These are phyloP conservation scores for Trichoderma semiorbis DNA, from an alignment of 2,329 filamentous ascomycete species.

Conservation along the genomic window DNA sequence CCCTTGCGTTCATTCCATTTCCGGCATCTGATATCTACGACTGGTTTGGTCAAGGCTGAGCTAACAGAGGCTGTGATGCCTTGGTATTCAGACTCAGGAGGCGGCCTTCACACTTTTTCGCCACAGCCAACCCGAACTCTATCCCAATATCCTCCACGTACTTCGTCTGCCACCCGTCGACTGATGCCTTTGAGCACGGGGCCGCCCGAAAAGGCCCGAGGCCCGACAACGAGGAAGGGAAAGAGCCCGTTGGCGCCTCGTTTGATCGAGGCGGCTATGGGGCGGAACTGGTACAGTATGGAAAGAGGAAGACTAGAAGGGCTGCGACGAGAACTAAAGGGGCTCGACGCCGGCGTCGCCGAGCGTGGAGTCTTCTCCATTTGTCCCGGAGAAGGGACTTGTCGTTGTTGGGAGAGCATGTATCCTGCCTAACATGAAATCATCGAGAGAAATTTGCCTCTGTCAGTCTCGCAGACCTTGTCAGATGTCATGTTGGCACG, in stretches of 20 bases:
- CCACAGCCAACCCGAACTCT: background rate
- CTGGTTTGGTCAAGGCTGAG: background rate
- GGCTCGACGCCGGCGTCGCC: conserved; percentile 4
- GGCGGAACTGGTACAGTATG: background rate
- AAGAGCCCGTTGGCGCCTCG: conserved; percentile 1
- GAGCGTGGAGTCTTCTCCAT: background rate
- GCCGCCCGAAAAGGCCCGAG: conserved; percentile 17
- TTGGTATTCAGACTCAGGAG: background rate
- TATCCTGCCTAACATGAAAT: background rate
- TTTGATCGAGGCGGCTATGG: background rate
- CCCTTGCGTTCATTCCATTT: background rate
- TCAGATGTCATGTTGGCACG: background rate
- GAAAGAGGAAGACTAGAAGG: background rate
- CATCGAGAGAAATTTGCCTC: background rate
- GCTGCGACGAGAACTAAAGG: background rate
- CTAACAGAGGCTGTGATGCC: background rate
- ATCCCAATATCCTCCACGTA: background rate
- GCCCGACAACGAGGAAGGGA: background rate
- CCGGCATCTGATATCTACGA: background rate
- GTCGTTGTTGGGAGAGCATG: background rate
- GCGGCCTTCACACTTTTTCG: background rate
- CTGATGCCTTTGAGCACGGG: background rate
- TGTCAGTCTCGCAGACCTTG: background rate
- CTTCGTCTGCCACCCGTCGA: background rate
- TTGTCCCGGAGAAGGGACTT: background rate